Conservation (phyloP, 2,329 filamentous ascomycete genomes). For the Calonectria pteridis region DNA sequence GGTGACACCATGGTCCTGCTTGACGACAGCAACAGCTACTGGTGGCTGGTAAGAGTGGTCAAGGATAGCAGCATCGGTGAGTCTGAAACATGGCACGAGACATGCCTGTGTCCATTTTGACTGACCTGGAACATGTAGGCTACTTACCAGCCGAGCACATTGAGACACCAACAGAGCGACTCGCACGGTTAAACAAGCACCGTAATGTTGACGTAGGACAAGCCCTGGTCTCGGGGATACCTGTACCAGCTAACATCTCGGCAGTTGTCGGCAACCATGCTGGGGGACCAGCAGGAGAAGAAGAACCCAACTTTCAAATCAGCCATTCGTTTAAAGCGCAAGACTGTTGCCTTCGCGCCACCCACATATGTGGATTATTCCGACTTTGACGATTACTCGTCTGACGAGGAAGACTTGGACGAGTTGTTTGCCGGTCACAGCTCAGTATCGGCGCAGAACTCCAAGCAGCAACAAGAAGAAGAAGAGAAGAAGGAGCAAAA, state of each 20-base stretch:
- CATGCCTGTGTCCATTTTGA: conserved; percentile 20
- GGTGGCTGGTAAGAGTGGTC: conserved; percentile 97
- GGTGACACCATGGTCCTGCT: conserved; percentile 98
- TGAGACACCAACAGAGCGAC: conserved; percentile 93
- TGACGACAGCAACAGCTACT: conserved; percentile 99
- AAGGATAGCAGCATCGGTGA: conserved; percentile 94
- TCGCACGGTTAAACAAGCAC: conserved; percentile 96
- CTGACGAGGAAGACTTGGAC: conserved; percentile 74
- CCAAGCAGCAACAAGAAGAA: conserved; percentile 47
- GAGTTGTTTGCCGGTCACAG: conserved; percentile 56
- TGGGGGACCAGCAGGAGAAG: conserved; percentile 77
- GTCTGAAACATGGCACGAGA: conserved; percentile 32
- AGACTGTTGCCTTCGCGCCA: conserved; percentile 87
- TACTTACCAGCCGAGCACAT: conserved; percentile 98
- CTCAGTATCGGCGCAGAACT: conserved; percentile 31
- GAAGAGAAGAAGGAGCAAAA: conserved; percentile 46
- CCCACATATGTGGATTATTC: conserved; percentile 92
- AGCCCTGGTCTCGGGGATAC: background rate
- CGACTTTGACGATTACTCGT: conserved; percentile 88
- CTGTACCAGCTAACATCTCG: conserved; percentile 26
- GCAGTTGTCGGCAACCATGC: conserved; percentile 72
- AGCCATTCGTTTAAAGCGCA: conserved; percentile 81
- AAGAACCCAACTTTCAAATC: conserved; percentile 86
- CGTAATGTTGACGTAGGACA: conserved; percentile 91
- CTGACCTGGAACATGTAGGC: conserved; percentile 63